These are phyloP conservation scores for Schwanniomyces sp. DNA, from an alignment of 805 yeast genomes.

Conservation along the genomic window DNA sequence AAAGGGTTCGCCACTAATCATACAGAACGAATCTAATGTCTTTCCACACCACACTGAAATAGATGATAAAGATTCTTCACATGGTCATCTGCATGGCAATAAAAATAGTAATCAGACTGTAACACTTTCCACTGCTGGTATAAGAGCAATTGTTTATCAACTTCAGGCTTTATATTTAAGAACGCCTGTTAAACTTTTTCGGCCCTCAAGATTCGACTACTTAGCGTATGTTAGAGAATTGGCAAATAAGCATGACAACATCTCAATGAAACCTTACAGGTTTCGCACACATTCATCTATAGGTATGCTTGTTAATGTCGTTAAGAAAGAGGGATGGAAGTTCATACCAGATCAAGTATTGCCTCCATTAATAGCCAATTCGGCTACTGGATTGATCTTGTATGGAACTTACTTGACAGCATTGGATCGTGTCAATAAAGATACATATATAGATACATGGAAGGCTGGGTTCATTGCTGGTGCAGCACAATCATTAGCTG, in stretches of 20 bases:
- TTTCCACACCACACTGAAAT: constrained; percentile 1
- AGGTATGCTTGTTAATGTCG: constrained; percentile 70
- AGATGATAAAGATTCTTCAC: not conserved
- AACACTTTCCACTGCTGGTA: constrained; percentile 82
- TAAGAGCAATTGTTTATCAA: constrained; percentile 80
- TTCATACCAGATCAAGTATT: constrained; percentile 81
- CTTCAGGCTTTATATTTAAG: constrained; percentile 74
- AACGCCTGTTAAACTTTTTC: constrained; percentile 79
- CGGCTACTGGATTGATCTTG: constrained; percentile 82
- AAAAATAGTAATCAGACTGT: constrained; percentile 47
- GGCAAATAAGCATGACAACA: constrained; percentile 45
- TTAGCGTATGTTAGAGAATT: constrained; percentile 63
- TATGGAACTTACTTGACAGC: constrained; percentile 77
- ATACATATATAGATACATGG: constrained; percentile 53
- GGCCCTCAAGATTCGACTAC: constrained; percentile 90
- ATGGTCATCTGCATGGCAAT: not conserved
- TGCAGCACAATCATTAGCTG: constrained; percentile 80
- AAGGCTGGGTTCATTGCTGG: constrained; percentile 87
- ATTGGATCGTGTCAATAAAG: constrained; percentile 31
- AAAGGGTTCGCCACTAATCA: not conserved
- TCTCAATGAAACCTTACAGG: constrained; percentile 49
- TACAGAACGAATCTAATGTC: not conserved
- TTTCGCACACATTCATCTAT: constrained; percentile 74
- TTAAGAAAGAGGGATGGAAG: constrained; percentile 78
- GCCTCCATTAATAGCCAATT: constrained; percentile 87